Percentiles rank a stretch among this genome's conserved stretches.
Evolutionary conservation across 2,329 filamentous ascomycete species (phyloP).

Genomic region (Ophiosphaerella herpotricha): DNA sequence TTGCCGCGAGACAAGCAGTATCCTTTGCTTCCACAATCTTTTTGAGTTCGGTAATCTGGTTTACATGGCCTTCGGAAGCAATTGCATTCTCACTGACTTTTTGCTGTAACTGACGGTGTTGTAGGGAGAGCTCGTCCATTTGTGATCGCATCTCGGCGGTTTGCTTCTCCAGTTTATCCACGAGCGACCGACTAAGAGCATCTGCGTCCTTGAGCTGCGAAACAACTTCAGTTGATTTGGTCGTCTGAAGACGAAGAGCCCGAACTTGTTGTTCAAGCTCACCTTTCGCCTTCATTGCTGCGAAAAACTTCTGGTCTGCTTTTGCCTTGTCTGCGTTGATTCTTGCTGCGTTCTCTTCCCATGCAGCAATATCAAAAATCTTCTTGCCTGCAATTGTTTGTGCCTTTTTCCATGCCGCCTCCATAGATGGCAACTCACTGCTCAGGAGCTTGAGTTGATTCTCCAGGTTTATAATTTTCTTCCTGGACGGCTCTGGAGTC

Average conservation of each 20-base stretch:
- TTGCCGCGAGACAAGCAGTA: slow-evolving; percentile 66
- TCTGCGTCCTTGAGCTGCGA: slow-evolving; percentile 91
- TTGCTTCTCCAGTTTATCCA: slow-evolving; percentile 90
- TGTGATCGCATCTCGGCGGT: slow-evolving; percentile 79
- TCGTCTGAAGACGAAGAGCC: slow-evolving; percentile 78
- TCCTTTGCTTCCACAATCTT: slow-evolving; percentile 78
- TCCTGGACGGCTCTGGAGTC: slow-evolving; percentile 71
- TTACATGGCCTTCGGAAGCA: slow-evolving; percentile 71
- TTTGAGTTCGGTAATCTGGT: slow-evolving; percentile 77
- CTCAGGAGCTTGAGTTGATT: slow-evolving; percentile 83
- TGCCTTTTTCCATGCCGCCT: slow-evolving; percentile 87
- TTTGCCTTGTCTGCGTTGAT: slow-evolving; percentile 89
- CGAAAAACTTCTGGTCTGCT: slow-evolving; percentile 97
- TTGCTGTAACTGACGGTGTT: slow-evolving; percentile 76
- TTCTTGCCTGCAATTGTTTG: slow-evolving; percentile 85
- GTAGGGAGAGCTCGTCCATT: slow-evolving; percentile 69
- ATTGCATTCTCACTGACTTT: slow-evolving; percentile 72
- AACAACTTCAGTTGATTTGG: slow-evolving; percentile 91
- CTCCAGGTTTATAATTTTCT: slow-evolving; percentile 74
- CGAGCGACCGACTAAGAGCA: slow-evolving; percentile 71
- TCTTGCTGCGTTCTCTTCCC: slow-evolving; percentile 78
- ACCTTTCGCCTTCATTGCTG: slow-evolving; percentile 91
- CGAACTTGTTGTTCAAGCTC: slow-evolving; percentile 80
- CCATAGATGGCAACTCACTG: slow-evolving; percentile 85
- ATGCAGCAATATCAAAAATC: slow-evolving; percentile 72